phyloP scores from a whole-genome alignment of 2,329 filamentous ascomycete species.

The Colletotrichum sp. region DNA sequence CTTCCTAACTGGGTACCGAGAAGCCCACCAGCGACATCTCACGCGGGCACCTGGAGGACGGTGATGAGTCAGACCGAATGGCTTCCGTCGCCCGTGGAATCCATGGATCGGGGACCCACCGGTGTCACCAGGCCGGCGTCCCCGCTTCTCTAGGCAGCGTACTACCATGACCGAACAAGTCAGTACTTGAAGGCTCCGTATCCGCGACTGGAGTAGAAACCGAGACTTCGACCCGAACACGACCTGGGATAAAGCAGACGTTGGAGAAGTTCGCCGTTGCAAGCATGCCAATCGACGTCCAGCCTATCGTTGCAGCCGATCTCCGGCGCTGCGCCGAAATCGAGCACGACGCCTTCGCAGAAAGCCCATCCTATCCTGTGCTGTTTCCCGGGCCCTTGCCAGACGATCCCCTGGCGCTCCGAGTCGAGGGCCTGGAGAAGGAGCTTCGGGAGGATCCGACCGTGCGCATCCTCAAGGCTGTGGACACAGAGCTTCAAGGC shows the following conservation, averaged over 20 bases:
- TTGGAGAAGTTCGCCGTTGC: background rate
- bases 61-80: slow-evolving; percentile 12
- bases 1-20: background rate
- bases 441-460: slow-evolving; percentile 15
- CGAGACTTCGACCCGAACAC: background rate
- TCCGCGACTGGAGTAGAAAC: background rate
- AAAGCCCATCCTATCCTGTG: slow-evolving; percentile 1
- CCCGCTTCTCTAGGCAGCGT: background rate
- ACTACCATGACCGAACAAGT: background rate
- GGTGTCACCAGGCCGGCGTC: background rate
- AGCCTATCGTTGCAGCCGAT: slow-evolving; percentile 1
- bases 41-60: background rate
- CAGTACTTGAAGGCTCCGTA: background rate
- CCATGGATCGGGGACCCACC: background rate
- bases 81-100: background rate
- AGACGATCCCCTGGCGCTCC: slow-evolving; percentile 23
- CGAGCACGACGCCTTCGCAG: slow-evolving; percentile 4
- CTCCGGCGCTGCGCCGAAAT: slow-evolving; percentile 19
- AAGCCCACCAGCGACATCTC: background rate
- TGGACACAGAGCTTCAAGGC: slow-evolving; percentile 20
- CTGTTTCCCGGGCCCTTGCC: slow-evolving; percentile 35
- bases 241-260: background rate
- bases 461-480: slow-evolving; percentile 15
- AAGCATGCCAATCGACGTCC: slow-evolving; percentile 19
- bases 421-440: slow-evolving; percentile 26